Conservation (phyloP, 331 rosid species). For the Spiraea crenata region DNA sequence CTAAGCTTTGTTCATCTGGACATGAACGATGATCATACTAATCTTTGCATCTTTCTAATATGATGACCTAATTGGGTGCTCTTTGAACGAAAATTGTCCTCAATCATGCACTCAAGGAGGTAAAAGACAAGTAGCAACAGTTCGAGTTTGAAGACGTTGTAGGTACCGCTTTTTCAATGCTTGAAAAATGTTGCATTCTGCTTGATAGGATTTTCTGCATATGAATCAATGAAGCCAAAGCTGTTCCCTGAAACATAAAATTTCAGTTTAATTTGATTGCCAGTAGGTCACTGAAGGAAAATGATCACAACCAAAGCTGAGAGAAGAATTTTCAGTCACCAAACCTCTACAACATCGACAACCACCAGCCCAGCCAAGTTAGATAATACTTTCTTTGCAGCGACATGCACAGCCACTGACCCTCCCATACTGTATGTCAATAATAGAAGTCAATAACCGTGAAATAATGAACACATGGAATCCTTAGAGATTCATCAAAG, state of each 20-base stretch:
- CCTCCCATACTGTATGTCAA: slow-evolving; percentile 81
- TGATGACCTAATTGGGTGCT: not conserved
- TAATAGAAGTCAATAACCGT: slow-evolving; percentile 7
- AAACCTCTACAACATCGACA: slow-evolving; percentile 98
- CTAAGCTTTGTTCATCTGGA: not conserved
- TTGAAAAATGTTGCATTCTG: slow-evolving; percentile 85
- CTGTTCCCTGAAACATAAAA: slow-evolving; percentile 80
- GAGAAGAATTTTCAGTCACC: slow-evolving; percentile 22
- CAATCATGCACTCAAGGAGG: not conserved
- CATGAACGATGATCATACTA: not conserved
- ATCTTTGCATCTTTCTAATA: not conserved
- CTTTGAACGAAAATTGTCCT: slow-evolving; percentile 3
- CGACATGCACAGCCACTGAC: slow-evolving; percentile 90
- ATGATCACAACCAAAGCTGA: slow-evolving; percentile 15
- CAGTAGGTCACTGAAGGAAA: slow-evolving; percentile 12
- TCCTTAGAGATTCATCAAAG: not conserved
- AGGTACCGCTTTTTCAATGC: slow-evolving; percentile 81
- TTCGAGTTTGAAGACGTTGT: not conserved
- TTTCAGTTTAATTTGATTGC: slow-evolving; percentile 22
- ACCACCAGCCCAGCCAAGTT: slow-evolving; percentile 89
- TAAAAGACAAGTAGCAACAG: not conserved
- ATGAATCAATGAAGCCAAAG: slow-evolving; percentile 87
- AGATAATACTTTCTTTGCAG: slow-evolving; percentile 60
- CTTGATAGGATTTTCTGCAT: slow-evolving; percentile 90
- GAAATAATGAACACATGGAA: not conserved